Evolutionary conservation across 768 basidiomycete genomes (phyloP).

Genomic region (Lentinula sp.): DNA sequence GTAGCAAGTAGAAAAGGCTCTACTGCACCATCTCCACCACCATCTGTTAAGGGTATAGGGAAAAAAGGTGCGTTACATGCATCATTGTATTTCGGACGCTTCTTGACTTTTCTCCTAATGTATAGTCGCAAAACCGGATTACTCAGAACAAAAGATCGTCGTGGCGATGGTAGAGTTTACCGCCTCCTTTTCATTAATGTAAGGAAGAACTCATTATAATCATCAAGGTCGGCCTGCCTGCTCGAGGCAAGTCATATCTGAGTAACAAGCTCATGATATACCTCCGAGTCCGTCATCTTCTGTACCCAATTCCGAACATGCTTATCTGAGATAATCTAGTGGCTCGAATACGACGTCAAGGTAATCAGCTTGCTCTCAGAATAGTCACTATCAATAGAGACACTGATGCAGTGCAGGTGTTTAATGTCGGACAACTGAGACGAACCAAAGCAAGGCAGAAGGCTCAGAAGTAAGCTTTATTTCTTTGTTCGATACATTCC

Average conservation of each 20-base stretch:
- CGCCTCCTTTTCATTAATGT: not conserved
- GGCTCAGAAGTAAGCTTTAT: constrained; percentile 55
- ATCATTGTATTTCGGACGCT: constrained; percentile 4
- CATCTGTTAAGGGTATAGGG: constrained; percentile 83
- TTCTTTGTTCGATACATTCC: not conserved
- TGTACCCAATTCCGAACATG: not conserved
- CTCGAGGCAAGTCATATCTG: constrained; percentile 95
- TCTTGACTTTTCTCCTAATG: not conserved
- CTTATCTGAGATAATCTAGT: constrained; percentile 41
- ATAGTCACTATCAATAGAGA: not conserved
- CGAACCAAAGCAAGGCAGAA: constrained; percentile 78
- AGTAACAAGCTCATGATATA: constrained; percentile 98
- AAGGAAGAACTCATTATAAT: not conserved
- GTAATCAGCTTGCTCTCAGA: constrained; percentile 24
- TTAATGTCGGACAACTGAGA: constrained; percentile 95
- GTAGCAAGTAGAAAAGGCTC: constrained; percentile 61
- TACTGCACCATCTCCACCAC: constrained; percentile 71
- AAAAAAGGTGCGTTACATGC: constrained; percentile 57
- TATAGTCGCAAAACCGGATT: constrained; percentile 94
- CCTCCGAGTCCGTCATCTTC: constrained; percentile 59
- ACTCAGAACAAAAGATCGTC: constrained; percentile 97
- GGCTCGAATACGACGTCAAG: constrained; percentile 97
- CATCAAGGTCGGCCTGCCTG: constrained; percentile 87
- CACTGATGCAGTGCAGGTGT: constrained; percentile 55
- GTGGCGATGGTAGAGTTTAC: constrained; percentile 76